Conservation (phyloP, 768 basidiomycete genomes). For the Mycena alexandri region DNA sequence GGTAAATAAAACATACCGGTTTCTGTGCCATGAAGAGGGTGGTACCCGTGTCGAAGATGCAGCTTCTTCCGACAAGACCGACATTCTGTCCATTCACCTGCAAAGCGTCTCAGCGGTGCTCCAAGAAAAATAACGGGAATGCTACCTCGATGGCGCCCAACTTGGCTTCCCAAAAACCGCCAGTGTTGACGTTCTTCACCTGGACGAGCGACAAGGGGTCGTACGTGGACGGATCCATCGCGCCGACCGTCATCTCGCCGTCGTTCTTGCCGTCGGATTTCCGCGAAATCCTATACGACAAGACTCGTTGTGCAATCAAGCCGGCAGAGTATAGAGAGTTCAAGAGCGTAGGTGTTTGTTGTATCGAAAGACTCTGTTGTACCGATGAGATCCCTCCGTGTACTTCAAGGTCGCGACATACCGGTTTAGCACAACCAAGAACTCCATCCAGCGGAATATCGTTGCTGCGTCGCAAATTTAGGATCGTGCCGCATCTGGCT, state of each 20-base stretch:
- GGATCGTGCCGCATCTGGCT: not conserved
- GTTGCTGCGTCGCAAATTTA: slow-evolving; percentile 36
- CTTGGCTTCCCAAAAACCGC: slow-evolving; percentile 76
- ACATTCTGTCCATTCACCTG: slow-evolving; percentile 58
- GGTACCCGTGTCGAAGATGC: slow-evolving; percentile 64
- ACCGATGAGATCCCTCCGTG: slow-evolving; percentile 5
- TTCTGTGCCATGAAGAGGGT: slow-evolving; percentile 40
- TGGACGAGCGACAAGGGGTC: slow-evolving; percentile 59
- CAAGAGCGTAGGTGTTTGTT: slow-evolving; percentile 66
- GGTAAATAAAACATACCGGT: slow-evolving; percentile 18
- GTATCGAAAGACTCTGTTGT: slow-evolving; percentile 63
- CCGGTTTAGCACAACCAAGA: slow-evolving; percentile 57
- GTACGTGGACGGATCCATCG: slow-evolving; percentile 68
- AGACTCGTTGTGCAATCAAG: slow-evolving; percentile 65
- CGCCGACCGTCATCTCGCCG: slow-evolving; percentile 73
- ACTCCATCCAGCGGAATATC: slow-evolving; percentile 67
- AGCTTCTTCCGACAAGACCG: slow-evolving; percentile 61
- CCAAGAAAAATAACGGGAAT: not conserved
- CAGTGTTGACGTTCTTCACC: slow-evolving; percentile 61
- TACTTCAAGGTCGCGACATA: slow-evolving; percentile 19
- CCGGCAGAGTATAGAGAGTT: slow-evolving; percentile 65
- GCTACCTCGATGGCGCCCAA: slow-evolving; percentile 58
- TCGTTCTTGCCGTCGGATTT: slow-evolving; percentile 66
- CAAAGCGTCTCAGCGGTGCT: not conserved
- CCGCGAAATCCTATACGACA: slow-evolving; percentile 79